These are phyloP conservation scores for Posidonia oceanica DNA, from an alignment of 116 monocot species.

Conservation along the genomic window DNA sequence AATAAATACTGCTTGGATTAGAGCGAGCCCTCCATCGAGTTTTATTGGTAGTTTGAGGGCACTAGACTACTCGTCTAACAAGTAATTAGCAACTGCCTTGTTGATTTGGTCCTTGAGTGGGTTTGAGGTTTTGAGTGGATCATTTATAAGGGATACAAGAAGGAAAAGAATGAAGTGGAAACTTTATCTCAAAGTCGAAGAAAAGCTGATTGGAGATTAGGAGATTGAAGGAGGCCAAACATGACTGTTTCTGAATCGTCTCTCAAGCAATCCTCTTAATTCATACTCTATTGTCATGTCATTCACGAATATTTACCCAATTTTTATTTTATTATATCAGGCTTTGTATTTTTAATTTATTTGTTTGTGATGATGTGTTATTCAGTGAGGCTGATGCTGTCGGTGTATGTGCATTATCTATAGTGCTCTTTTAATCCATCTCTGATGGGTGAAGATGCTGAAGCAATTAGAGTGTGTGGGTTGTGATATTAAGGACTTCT, in stretches of 20 bases:
- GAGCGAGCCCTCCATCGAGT: conserved; percentile 4
- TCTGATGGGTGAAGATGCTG: not conserved
- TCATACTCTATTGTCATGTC: not conserved
- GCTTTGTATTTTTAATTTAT: not conserved
- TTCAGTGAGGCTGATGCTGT: not conserved
- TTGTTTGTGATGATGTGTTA: not conserved
- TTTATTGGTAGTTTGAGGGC: conserved; percentile 6
- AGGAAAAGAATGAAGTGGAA: not conserved
- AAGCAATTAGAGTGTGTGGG: conserved; percentile 1
- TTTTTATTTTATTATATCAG: not conserved
- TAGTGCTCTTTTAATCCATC: not conserved
- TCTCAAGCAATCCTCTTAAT: not conserved
- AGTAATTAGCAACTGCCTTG: not conserved
- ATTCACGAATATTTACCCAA: not conserved
- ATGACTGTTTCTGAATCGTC: not conserved
- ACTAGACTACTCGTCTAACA: conserved; percentile 1
- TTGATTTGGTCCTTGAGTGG: not conserved
- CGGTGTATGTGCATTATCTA: not conserved
- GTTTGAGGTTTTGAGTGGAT: not conserved
- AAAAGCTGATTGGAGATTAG: not conserved
- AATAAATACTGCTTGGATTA: not conserved
- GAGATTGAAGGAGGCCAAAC: not conserved
- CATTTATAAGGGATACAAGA: not conserved
- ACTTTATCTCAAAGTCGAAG: not conserved
- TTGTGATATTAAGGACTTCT: not conserved